Evolutionary conservation across 345 rosid genomes (phyloP).

Genomic region (Euphorbia tirucalli): DNA sequence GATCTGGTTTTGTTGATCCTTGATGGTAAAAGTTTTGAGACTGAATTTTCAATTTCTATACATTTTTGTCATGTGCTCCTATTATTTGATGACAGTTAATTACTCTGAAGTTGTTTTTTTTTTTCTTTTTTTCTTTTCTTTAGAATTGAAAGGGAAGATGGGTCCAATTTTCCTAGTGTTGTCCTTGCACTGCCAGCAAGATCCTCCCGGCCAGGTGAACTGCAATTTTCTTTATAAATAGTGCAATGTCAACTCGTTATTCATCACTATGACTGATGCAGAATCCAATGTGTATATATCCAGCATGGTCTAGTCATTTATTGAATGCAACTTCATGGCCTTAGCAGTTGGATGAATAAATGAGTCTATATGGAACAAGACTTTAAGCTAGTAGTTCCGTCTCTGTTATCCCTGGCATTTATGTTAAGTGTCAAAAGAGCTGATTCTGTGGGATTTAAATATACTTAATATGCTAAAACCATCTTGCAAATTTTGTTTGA

Average conservation of each 20-base stretch:
- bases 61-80: too few relatives aligned
- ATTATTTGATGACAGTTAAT: neutral
- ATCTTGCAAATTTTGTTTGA: neutral
- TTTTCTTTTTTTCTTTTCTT: constrained; percentile 6
- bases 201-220: constrained; percentile 19
- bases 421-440: neutral
- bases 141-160: constrained; percentile 17
- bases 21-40: constrained; percentile 2
- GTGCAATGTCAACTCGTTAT: neutral
- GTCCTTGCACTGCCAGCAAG: constrained; percentile 16
- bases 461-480: neutral
- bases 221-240: neutral
- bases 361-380: neutral
- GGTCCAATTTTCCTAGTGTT: constrained; percentile 5
- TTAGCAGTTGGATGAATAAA: neutral
- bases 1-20: neutral
- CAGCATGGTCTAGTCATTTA: neutral
- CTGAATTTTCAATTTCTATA: constrained; percentile 1
- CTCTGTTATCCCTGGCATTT: neutral
- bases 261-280: neutral
- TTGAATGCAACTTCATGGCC: neutral
- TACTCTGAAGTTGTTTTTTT: constrained; percentile 1
- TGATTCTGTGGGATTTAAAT: neutral
- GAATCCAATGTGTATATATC: neutral
- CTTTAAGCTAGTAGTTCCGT: neutral